Base-by-base conservation (phyloP, 176 grass and related monocot species). In the Eleusine indica region DNA sequence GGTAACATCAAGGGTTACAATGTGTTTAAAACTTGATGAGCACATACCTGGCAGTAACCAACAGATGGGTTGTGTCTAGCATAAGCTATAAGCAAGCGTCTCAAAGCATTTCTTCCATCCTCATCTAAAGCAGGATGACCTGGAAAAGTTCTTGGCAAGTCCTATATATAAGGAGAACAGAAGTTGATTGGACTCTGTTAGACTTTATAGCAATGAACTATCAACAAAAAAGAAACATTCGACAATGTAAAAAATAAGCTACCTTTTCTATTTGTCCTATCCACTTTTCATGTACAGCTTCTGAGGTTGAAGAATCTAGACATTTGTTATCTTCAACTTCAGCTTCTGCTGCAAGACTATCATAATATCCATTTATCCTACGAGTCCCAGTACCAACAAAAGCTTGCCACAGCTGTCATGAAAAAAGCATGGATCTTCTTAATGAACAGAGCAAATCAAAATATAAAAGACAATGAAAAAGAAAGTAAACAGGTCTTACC, bases 201-300 rank as follows among this genome's bases (percentile, higher is more conserved):
- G 74, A 73, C 42, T 90, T 74, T n/a, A 74, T 62, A 74, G 68
- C n/a, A 79, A 61, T 52, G 37, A 49, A 67, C 57, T 28, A 32
- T 64, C 16, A 40, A 65, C 28, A 40, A 56, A 79, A 69, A 29
- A 38, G 64, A 9, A 18, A 17, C 8, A 21, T 19, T 5, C 76
- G n/a, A 75, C 71, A 80, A 80, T 64, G n/a, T 25, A 28, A 28
- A 77, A 13, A 44, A 68, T 22, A 39, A 64, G 29, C 38, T 80
- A 99, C 97, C 97, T 99, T 99, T 66, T 99, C 97, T 89, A 99
- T 99, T 91, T 99, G 97, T 32, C 87, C 89, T 78, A 91, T 94
- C 83, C 97, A 99, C 84, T 96, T 99, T 63, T 47, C 89, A 48
- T 90, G 52, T 0, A 69, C 62, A 21, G 77, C 91, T 85, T 94